Base-by-base conservation (phyloP, 2,329 filamentous ascomycete genomes). In the Sclerotinia borealis region DNA sequence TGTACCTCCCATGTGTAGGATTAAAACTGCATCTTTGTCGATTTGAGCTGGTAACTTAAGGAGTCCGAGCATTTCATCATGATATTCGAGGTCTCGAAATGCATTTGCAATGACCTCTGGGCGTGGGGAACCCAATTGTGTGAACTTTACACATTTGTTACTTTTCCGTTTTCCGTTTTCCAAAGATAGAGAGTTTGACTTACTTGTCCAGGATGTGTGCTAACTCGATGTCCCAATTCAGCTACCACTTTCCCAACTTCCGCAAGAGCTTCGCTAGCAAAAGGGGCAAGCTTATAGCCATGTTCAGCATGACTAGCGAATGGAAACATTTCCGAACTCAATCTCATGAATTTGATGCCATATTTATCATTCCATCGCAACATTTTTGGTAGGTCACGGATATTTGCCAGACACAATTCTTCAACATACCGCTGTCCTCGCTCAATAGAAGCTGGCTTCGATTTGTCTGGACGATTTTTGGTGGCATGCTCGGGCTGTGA, bases 251-350 rank as follows among this genome's bases (percentile, higher is more conserved):
- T 86, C 1, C 93, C 93, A 9, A 85, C 91, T 68, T 93, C 88
- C 2, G 84, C 88, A 11, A 98, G 79, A 0, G 84, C 86, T 17
- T 92, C 87, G 0, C 90, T 85, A 0, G 93, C 93, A 74, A 97
- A 97, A 0, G 90, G 88, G 0, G 86, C 87, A 15, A 98, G 81
- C 69, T 85, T 89, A 75, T 98, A 98, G 0, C 93, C 93, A 68
- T 96, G 89, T 66, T 91, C 89, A 29, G 84, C 83, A 72, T 98
- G 93, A 68, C 91, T 96, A 1, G 93, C 93, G 74, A 97, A 97
- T 0, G 93, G 93, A 68, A 98, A 98, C 90, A 97, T 97, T 70
- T 97, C 93, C 61, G 91, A 96, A 69, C 91, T 96, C 25, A 98
- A 80, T 1, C 93, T 85, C 84, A 98, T 85, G 75, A 98, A 97